Conservation (phyloP, 2,329 filamentous ascomycete genomes). For the Aspergillus aculeatinus region DNA sequence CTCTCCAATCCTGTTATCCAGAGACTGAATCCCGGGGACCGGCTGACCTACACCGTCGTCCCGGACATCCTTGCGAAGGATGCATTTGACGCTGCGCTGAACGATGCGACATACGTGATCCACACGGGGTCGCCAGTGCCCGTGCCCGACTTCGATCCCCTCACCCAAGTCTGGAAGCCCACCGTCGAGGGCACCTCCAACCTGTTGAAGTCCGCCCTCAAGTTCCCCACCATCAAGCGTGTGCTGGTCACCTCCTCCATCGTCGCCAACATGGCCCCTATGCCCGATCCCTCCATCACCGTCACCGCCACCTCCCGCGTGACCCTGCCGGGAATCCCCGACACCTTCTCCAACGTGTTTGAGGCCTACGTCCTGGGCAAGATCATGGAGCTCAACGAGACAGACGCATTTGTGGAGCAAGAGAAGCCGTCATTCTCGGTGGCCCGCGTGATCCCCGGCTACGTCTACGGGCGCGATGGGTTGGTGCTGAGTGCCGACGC, state of each 20-base stretch:
- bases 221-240: neutral
- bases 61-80: conserved; percentile 2
- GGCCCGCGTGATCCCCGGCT: neutral
- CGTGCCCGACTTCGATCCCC: conserved; percentile 6
- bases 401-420: neutral
- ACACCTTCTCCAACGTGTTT: neutral
- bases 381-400: neutral
- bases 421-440: neutral
- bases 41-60: neutral
- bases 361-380: neutral
- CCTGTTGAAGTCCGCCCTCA: neutral
- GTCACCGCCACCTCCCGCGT: neutral
- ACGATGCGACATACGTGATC: conserved; percentile 16
- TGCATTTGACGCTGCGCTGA: conserved; percentile 12
- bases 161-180: conserved; percentile 2
- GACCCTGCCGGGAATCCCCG: neutral
- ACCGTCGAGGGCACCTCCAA: neutral
- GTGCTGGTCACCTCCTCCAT: neutral
- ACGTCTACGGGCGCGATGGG: neutral
- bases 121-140: conserved; percentile 18
- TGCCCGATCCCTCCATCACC: neutral
- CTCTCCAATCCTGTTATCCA: neutral
- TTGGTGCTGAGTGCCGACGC: neutral
- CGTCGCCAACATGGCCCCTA: neutral
- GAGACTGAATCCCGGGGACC: neutral